phyloP scores from a whole-genome alignment of 163 green algal genomes.

The Chlamydomonas reinhardtii region DNA sequence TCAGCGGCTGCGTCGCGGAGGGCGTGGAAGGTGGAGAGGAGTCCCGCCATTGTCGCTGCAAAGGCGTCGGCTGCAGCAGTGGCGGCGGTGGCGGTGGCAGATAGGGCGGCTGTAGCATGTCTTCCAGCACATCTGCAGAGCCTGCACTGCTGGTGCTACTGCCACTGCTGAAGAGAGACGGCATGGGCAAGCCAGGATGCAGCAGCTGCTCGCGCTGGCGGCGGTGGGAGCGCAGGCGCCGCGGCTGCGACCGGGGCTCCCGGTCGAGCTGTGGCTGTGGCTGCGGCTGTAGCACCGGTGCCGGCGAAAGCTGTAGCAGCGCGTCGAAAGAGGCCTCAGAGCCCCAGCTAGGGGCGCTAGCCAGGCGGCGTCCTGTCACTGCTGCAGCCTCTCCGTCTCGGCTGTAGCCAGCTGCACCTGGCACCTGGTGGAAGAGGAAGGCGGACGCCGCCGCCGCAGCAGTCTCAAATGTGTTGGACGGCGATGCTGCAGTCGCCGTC shows the following conservation, averaged over 20 bases:
- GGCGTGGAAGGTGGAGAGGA: no score
- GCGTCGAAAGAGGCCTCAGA: background rate
- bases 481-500: no score
- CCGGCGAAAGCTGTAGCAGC: background rate
- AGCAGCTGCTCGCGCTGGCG: background rate
- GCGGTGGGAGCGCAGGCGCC: background rate
- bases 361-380: background rate
- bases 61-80: no score
- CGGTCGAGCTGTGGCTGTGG: background rate
- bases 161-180: background rate
- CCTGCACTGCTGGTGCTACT: background rate
- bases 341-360: slow-evolving; percentile 6
- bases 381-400: no score
- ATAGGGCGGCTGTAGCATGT: no score
- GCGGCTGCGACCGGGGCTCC: background rate
- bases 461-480: no score
- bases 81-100: no score
- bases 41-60: no score
- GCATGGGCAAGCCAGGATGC: background rate
- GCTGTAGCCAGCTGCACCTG: no score
- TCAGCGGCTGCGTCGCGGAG: no score
- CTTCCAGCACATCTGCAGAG: background rate
- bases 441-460: no score
- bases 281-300: background rate
- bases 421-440: no score